Evolutionary conservation across 2,329 filamentous ascomycete species (phyloP).

Genomic region (Elsinoe necatrix): DNA sequence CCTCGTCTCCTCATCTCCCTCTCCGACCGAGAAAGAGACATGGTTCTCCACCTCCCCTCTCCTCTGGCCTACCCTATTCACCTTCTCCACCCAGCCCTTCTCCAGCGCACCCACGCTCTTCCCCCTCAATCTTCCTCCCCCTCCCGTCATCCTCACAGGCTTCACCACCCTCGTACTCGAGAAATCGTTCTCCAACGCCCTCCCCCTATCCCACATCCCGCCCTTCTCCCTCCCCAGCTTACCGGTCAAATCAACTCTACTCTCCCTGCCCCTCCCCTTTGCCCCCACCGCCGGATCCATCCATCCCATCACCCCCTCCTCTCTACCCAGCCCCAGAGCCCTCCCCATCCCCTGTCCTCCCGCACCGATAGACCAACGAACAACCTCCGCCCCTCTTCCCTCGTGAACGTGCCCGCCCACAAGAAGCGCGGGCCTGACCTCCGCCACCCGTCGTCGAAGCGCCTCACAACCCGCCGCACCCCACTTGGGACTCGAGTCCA

Average conservation of each 20-base stretch:
- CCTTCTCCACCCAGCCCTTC: constrained; percentile 9
- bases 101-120: background rate
- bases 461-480: constrained; percentile 52
- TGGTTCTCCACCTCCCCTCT: constrained; percentile 7
- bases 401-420: constrained; percentile 68
- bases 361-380: constrained; percentile 52
- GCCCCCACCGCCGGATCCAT: constrained; percentile 48
- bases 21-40: constrained; percentile 8
- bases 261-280: constrained; percentile 58
- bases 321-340: constrained; percentile 30
- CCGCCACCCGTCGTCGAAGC: constrained; percentile 49
- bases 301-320: constrained; percentile 44
- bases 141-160: background rate
- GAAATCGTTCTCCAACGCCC: constrained; percentile 8
- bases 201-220: constrained; percentile 23
- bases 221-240: constrained; percentile 26
- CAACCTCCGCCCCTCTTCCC: constrained; percentile 53
- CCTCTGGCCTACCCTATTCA: background rate
- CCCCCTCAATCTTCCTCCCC: background rate
- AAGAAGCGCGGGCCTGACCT: constrained; percentile 54
- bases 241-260: constrained; percentile 53
- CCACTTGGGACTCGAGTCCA: constrained; percentile 40
- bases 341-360: constrained; percentile 32
- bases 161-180: background rate
- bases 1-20: constrained; percentile 2